Evolutionary conservation across 2,329 filamentous ascomycete genomes (phyloP).

Genomic region (Beauveria rudraprayagi): DNA sequence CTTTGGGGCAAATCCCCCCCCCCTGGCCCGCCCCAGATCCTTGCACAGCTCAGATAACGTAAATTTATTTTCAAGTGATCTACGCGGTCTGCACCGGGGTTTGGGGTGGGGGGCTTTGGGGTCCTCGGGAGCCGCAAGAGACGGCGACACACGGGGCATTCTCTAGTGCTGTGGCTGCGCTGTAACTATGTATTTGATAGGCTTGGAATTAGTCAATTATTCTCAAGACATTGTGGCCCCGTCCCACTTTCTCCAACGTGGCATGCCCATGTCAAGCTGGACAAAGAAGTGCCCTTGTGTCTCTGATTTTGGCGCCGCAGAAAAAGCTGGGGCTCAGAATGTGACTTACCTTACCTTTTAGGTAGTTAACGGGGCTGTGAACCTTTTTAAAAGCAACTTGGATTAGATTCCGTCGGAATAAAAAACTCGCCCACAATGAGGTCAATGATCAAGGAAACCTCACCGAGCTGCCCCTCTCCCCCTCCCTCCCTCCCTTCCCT

Average conservation of each 20-base stretch:
- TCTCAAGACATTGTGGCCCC: not conserved
- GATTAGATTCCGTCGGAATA: too few species aligned
- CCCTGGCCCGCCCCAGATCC: not conserved
- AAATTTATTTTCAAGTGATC: not conserved
- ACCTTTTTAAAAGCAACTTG: too few species aligned
- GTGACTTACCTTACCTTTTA: too few species aligned
- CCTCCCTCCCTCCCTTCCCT: not conserved
- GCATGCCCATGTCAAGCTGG: slow-evolving; percentile 6
- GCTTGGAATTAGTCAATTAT: too few species aligned
- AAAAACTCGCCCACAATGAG: too few species aligned
- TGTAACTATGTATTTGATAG: not conserved
- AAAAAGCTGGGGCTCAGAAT: too few species aligned
- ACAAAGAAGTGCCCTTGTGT: not conserved
- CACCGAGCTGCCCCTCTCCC: too few species aligned
- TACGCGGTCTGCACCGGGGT: not conserved
- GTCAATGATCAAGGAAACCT: too few species aligned
- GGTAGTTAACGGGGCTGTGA: too few species aligned
- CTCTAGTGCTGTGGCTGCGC: not conserved
- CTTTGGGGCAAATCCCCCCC: too few species aligned
- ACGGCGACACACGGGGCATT: not conserved
- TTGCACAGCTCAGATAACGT: slow-evolving; percentile 4
- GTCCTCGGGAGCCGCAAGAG: not conserved
- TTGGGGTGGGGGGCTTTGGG: not conserved
- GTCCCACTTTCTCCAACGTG: not conserved
- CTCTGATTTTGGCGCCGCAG: too few species aligned